Evolutionary conservation across 2,329 filamentous ascomycete genomes (phyloP), one percentile per base, ranked within the genome.

Genomic region (Cladorrhinum sp.): DNA sequence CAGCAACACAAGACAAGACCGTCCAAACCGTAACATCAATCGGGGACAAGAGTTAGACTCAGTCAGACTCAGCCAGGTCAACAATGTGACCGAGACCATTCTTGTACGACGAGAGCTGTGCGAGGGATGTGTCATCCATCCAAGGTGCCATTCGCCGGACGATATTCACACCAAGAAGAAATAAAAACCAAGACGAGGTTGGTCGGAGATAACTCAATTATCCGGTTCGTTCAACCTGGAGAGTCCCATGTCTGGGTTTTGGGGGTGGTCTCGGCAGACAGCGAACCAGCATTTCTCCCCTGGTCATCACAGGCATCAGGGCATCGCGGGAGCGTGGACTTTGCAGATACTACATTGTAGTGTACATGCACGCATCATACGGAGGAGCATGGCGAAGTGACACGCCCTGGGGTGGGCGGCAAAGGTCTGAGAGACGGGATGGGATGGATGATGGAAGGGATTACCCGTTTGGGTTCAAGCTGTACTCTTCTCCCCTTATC

Each of bases 181-280:
- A 36, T 16, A 54, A 38, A 23, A 25, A 55, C 52, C 20, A 45
- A 45, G 52, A 55, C 52, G 38, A 38, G 52, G 52, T 45, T 45
- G 41, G 41, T 18, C 32, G n/a, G 41, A 22, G n/a, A 18, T 45
- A 16, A 27, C 52, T 52, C 50, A 59, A 62, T 64, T 64, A 61
- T 63, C 62, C 62, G 62, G 62, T 55, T 54, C 51, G 51, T 53
- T 45, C 48, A 48, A 53, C 3, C 45, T 49, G 41, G 6, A 29
- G 45, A 24, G 53, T 7, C 50, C 55, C 56, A 41, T 36, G 53
- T 45, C 12, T 55, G 29, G 32, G 29, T 20, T 38, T 55, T 23
- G 27, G 51, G 50, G 52, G 50, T 53, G 56, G 56, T 56, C 54
- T 64, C 62, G 62, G 59, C 59, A 64, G 59, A 54, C 55, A 50